phyloP scores from a whole-genome alignment of 2,329 filamentous ascomycete genomes.

The Apiospora sp. region DNA sequence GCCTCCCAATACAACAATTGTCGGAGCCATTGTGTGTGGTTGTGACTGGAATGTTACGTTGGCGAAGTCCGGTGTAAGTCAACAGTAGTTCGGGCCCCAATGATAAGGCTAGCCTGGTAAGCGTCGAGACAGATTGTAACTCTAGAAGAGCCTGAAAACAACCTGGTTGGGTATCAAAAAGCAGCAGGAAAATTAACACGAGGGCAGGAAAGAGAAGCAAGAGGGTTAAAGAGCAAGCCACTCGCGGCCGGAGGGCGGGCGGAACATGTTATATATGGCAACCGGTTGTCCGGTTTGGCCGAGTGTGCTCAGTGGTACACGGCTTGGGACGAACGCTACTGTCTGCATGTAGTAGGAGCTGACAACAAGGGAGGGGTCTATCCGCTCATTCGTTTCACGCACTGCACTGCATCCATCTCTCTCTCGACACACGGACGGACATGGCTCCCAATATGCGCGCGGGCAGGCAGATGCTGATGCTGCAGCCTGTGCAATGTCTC shows the following conservation, averaged over 20 bases:
- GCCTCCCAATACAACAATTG: conserved; percentile 62
- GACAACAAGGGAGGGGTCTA: conserved; percentile 5
- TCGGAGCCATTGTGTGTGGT: conserved; percentile 53
- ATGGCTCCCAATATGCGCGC: background rate
- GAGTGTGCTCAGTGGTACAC: background rate
- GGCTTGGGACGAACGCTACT: conserved; percentile 5
- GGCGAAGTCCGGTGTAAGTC: conserved; percentile 21
- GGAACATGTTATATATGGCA: background rate
- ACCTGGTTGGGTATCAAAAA: background rate
- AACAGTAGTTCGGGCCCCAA: background rate
- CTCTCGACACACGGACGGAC: background rate
- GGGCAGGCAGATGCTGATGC: background rate
- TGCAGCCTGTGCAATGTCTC: background rate
- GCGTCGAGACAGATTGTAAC: background rate
- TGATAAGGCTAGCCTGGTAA: background rate
- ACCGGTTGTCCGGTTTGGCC: conserved; percentile 5
- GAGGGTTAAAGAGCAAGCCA: background rate
- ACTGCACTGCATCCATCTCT: background rate
- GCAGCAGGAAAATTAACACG: background rate
- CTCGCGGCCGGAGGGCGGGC: background rate
- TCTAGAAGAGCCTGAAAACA: background rate
- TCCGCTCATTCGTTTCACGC: conserved; percentile 6
- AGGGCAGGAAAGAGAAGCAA: background rate
- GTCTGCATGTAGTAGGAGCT: conserved; percentile 9
- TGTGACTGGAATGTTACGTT: background rate